These are phyloP conservation scores for Chlamydomonas sp. DNA, from an alignment of 139 green algal genomes.

Conservation along the genomic window DNA sequence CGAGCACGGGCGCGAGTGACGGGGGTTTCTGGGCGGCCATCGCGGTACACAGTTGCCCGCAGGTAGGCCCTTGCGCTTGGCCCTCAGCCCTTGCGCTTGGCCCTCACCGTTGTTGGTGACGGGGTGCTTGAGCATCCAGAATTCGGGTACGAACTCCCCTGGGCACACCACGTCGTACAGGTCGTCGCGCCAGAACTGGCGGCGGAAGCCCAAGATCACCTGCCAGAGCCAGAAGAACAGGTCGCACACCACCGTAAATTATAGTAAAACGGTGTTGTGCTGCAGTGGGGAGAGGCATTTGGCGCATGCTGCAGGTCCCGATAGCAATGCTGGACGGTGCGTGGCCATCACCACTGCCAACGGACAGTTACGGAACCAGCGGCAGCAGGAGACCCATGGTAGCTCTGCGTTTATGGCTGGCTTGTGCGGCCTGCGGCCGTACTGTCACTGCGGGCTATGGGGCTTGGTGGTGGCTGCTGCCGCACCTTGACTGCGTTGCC, in stretches of 20 bases:
- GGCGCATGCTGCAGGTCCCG: too few species aligned
- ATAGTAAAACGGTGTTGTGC: too few species aligned
- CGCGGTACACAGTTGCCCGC: neutral
- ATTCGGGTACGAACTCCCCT: constrained; percentile 81
- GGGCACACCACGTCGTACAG: constrained; percentile 89
- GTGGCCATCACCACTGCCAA: too few species aligned
- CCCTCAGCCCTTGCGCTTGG: neutral
- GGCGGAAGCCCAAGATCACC: constrained; percentile 54
- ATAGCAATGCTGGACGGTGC: too few species aligned
- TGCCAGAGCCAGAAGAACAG: constrained; percentile 11
- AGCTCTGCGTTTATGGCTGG: neutral
- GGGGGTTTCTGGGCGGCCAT: too few species aligned
- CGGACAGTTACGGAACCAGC: too few species aligned
- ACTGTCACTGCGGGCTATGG: neutral
- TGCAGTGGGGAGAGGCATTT: too few species aligned
- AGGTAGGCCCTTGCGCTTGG: neutral
- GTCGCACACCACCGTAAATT: too few species aligned
- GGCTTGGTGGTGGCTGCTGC: constrained; percentile 28
- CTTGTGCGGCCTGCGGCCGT: too few species aligned
- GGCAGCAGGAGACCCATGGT: too few species aligned
- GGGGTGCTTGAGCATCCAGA: constrained; percentile 79
- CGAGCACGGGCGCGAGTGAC: neutral
- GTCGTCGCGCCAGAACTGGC: constrained; percentile 77
- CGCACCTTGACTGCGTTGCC: constrained; percentile 73
- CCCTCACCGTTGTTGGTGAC: constrained; percentile 5